phyloP scores from a whole-genome alignment of 441 rosid species.

The Omphalea diandra region DNA sequence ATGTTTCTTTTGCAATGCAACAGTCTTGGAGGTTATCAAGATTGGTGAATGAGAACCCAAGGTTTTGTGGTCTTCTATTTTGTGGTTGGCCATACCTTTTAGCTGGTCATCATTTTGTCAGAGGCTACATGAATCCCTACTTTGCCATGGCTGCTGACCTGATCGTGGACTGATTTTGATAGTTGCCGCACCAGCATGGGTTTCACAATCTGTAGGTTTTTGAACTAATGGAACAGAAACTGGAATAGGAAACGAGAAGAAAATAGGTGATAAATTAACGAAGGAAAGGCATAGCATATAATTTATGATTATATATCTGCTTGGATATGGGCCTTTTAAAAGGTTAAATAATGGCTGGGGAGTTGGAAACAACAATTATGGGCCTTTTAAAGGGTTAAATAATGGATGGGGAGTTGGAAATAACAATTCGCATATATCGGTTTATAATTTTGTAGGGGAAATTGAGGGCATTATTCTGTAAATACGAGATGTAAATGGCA shows the following conservation, averaged over 20 bases:
- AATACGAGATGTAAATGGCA: slow-evolving; percentile 62
- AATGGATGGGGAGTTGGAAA: slow-evolving; percentile 14
- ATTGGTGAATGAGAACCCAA: slow-evolving; percentile 25
- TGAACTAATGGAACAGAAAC: not conserved
- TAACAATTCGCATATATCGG: slow-evolving; percentile 1
- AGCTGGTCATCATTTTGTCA: not conserved
- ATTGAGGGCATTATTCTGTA: slow-evolving; percentile 50
- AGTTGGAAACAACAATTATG: slow-evolving; percentile 22
- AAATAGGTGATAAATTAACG: not conserved
- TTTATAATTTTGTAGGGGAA: slow-evolving; percentile 50
- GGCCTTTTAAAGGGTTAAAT: slow-evolving; percentile 6
- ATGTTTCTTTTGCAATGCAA: slow-evolving; percentile 97
- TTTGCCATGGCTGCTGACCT: too few species aligned
- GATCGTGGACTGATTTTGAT: too few species aligned
- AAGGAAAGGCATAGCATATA: not conserved
- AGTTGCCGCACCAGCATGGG: not conserved
- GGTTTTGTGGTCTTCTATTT: not conserved
- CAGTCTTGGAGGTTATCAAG: slow-evolving; percentile 61
- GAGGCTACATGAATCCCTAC: too few species aligned
- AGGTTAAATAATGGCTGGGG: slow-evolving; percentile 12
- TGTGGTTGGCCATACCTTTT: not conserved
- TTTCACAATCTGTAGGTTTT: not conserved
- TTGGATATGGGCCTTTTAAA: slow-evolving; percentile 20
- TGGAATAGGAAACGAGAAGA: not conserved
- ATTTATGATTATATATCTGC: not conserved